Percentiles rank a stretch among this genome's conserved stretches.
Conservation (phyloP, 75 land plant species). For the Cupressus sempervirens region DNA sequence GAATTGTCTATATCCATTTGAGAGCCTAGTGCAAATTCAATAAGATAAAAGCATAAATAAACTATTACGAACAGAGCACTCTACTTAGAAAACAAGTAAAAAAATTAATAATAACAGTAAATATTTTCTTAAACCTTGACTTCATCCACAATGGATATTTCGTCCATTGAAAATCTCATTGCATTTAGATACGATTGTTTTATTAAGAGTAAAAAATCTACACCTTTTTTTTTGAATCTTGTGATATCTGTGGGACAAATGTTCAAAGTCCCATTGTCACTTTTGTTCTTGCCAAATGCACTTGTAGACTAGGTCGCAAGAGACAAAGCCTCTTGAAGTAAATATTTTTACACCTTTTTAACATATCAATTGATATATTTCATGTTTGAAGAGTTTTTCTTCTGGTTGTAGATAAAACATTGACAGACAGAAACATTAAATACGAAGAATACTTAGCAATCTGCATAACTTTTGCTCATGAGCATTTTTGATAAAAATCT, state of each 20-base stretch:
- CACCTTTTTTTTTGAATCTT: too few relatives aligned
- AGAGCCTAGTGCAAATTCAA: background rate
- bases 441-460: background rate
- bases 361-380: background rate
- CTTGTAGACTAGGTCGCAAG: background rate
- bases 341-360: background rate
- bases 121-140: background rate
- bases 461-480: background rate
- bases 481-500: background rate
- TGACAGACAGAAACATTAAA: conserved; percentile 1
- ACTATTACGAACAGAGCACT: background rate
- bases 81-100: background rate
- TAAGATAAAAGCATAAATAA: background rate
- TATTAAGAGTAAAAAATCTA: background rate
- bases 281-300: background rate
- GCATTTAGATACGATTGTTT: background rate
- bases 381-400: background rate
- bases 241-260: background rate
- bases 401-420: background rate
- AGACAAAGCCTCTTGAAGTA: background rate
- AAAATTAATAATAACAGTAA: background rate
- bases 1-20: background rate
- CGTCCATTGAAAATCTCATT: background rate
- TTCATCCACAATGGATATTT: background rate
- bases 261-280: background rate